A percentile compares a stretch with the other conserved stretches of the same genome.
Conservation (phyloP, 352 stramenopile species). For the Phytopythium kandeliae region DNA sequence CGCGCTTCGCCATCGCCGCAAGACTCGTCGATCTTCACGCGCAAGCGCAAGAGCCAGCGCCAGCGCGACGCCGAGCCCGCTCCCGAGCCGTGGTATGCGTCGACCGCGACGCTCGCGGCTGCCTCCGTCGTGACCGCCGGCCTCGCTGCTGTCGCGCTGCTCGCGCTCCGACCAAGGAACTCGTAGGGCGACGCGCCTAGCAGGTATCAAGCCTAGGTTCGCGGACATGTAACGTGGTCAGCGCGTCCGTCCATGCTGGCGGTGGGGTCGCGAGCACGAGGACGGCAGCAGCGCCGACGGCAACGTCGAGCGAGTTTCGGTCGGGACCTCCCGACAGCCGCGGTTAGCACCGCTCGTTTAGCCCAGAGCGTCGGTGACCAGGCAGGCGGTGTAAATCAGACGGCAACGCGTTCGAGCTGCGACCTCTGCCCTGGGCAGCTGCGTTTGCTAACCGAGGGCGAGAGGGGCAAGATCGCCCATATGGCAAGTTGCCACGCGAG, state of each 20-base stretch:
- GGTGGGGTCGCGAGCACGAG: too few relatives aligned
- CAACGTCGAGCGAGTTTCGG: too few relatives aligned
- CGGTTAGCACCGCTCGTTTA: too few relatives aligned
- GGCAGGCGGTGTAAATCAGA: too few relatives aligned
- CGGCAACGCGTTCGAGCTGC: not conserved
- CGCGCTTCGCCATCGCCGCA: not conserved
- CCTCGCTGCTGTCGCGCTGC: constrained; percentile 50
- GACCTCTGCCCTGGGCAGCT: not conserved
- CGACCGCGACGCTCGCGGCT: constrained; percentile 44
- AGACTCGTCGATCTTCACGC: constrained; percentile 67
- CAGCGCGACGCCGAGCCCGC: constrained; percentile 9
- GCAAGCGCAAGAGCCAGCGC: constrained; percentile 45
- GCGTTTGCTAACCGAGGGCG: constrained; percentile 1
- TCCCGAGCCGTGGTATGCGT: constrained; percentile 55
- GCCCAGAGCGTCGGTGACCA: too few relatives aligned
- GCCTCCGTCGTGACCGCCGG: constrained; percentile 68
- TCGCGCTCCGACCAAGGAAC: constrained; percentile 58
- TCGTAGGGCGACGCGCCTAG: constrained; percentile 11
- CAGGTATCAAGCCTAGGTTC: not conserved
- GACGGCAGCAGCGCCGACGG: too few relatives aligned
- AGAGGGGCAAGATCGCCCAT: not conserved
- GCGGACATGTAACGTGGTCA: not conserved
- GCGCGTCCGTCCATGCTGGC: too few relatives aligned
- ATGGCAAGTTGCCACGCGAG: not conserved
- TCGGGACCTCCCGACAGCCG: too few relatives aligned